Evolutionary conservation across 2,329 filamentous ascomycete genomes (phyloP).

Genomic region (Metarhizium anisopliae): DNA sequence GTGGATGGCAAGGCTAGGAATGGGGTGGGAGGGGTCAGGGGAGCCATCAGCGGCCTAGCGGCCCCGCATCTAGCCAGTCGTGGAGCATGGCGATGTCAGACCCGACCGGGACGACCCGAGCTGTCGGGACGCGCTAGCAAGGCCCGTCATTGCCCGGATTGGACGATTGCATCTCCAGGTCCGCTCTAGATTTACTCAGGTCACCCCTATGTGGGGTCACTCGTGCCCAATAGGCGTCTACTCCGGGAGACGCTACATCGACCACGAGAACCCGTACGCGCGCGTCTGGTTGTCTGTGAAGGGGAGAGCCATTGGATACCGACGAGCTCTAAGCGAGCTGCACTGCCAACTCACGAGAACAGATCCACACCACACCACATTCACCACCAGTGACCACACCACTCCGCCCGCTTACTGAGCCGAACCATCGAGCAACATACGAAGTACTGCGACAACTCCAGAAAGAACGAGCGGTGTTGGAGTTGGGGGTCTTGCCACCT

Average conservation of each 20-base stretch:
- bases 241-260: constrained; percentile 14
- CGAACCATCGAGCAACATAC: neutral
- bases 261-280: constrained; percentile 14
- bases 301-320: constrained; percentile 20
- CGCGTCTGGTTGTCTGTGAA: constrained; percentile 19
- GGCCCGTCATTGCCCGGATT: constrained; percentile 10
- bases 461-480: neutral
- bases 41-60: constrained; percentile 2
- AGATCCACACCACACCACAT: neutral
- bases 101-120: constrained; percentile 22
- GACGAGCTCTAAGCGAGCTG: constrained; percentile 20
- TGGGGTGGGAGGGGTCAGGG: neutral
- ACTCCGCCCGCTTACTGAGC: neutral
- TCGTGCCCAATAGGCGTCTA: constrained; percentile 16
- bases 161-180: constrained; percentile 1
- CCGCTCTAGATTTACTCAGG: neutral
- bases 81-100: constrained; percentile 5
- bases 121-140: constrained; percentile 27
- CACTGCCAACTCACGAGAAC: constrained; percentile 18
- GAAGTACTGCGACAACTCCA: neutral
- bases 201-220: constrained; percentile 8
- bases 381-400: neutral
- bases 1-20: neutral
- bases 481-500: neutral
- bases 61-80: constrained; percentile 20